Percentiles rank a stretch among this genome's conserved stretches.
Evolutionary conservation across 495 filamentous ascomycete genomes (phyloP).

Genomic region (Penicilliopsis zonata): DNA sequence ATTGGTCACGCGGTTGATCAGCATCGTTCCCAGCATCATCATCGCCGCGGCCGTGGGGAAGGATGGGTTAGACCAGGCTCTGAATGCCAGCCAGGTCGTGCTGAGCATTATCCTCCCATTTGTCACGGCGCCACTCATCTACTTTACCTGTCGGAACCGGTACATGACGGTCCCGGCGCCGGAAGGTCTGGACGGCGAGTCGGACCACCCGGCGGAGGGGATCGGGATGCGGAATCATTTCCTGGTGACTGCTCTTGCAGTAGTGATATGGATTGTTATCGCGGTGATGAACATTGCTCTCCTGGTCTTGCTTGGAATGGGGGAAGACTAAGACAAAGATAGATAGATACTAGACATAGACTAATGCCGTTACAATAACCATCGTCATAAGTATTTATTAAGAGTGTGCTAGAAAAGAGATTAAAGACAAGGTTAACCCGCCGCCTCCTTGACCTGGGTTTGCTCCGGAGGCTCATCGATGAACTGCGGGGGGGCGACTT

Average conservation of each 20-base stretch:
- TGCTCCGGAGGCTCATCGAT: constrained; percentile 68
- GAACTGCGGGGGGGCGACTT: constrained; percentile 68
- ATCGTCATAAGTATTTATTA: neutral
- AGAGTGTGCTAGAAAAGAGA: neutral
- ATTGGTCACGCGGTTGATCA: constrained; percentile 58
- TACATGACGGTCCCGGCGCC: constrained; percentile 61
- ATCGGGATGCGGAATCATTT: constrained; percentile 53
- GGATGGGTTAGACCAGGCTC: constrained; percentile 55
- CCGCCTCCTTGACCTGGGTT: constrained; percentile 65
- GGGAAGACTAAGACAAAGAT: too few species aligned
- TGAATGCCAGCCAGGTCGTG: constrained; percentile 70
- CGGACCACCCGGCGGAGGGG: constrained; percentile 13
- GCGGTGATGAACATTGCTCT: constrained; percentile 62
- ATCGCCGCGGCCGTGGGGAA: constrained; percentile 67
- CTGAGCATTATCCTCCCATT: constrained; percentile 74
- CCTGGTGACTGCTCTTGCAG: constrained; percentile 39
- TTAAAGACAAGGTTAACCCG: constrained; percentile 7
- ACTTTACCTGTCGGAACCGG: constrained; percentile 68
- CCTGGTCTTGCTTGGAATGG: constrained; percentile 54
- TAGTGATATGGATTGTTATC: constrained; percentile 56
- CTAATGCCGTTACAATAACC: too few species aligned
- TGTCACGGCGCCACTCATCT: constrained; percentile 72
- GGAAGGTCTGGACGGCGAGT: constrained; percentile 13
- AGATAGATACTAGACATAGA: too few species aligned
- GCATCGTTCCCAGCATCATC: constrained; percentile 71